Base-by-base conservation (phyloP, 192 early-diverging fungal species). In the Lobulomyces angularis region DNA sequence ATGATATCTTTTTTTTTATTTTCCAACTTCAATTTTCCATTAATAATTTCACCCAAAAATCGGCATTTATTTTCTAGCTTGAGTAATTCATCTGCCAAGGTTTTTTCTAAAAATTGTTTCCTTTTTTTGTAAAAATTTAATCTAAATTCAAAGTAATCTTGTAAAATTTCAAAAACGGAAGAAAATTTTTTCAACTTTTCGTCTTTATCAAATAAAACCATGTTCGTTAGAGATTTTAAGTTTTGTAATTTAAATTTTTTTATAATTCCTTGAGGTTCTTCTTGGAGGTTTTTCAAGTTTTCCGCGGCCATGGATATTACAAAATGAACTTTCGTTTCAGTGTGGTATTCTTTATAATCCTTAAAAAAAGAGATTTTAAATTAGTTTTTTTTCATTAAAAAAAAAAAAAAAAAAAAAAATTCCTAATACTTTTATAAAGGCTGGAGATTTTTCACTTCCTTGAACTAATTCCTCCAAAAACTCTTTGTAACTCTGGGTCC, bases 121-220 rank as follows among this genome's bases (percentile, higher is more conserved):
- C 89, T 74, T 43, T 74, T 76, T 35, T 71, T 51, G 56, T 92
- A 92, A 52, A 69, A 83, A 8, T 78, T 66, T 35, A 85, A 32
- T 3, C 89, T 76, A 18, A 90, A 50, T 9, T 75, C 67, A 48
- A 79, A 92, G 48, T 89, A 92, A 35, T 92, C 86, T 31, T 71
- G 48, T 27, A 92, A 54, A 35, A 92, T 88, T 34, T 86, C 80
- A 51, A 81, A 70, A 0, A 81, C 57, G 0, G 65, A 58, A 9
- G 41, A 37, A 54, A 86, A 90, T 51, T 77, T 82, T 49, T 75
- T 71, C 28, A 92, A 58, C 4, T 75, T 74, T 12, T 80, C 83
- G 12, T 78, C 55, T 7, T 56, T 55, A 62, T 92, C 81, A 55
- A 92, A 92, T 47, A 82, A 81, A 2, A 90, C 84, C 81, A 92